Percentiles rank a stretch among this genome's conserved stretches.
phyloP scores from a whole-genome alignment of 768 basidiomycete species.

The Gloeopeniophorella convolvens region DNA sequence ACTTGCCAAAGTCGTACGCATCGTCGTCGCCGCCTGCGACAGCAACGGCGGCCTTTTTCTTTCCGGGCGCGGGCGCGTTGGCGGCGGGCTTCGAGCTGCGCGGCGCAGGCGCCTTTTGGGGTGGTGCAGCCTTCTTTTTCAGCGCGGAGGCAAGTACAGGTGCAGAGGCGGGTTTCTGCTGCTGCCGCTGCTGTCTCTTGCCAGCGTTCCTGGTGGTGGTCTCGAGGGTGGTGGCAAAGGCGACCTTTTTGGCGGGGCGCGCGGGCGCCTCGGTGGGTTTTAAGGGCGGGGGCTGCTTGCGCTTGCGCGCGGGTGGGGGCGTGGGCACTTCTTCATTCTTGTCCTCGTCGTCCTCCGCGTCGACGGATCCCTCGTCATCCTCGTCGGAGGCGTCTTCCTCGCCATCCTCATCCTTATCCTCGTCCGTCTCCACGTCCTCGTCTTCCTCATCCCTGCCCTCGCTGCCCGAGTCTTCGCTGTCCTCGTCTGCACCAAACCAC shows the following conservation, averaged over 20 bases:
- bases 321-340: conserved; percentile 33
- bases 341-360: conserved; percentile 27
- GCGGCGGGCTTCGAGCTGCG: conserved; percentile 28
- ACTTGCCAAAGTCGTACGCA: conserved; percentile 55
- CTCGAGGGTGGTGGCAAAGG: conserved; percentile 20
- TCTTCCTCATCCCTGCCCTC: conserved; percentile 19
- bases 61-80: conserved; percentile 29
- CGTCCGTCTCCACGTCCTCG: conserved; percentile 33
- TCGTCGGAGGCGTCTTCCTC: conserved; percentile 36
- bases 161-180: neutral
- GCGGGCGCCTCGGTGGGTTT: conserved; percentile 5
- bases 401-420: conserved; percentile 32
- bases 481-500: conserved; percentile 37
- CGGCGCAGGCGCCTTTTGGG: neutral
- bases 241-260: conserved; percentile 31
- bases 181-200: neutral
- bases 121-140: neutral
- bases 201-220: neutral
- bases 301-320: conserved; percentile 27
- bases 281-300: conserved; percentile 24
- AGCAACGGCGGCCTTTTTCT: conserved; percentile 24
- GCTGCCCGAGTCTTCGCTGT: too few species aligned
- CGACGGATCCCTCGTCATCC: conserved; percentile 34
- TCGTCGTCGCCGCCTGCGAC: conserved; percentile 30
- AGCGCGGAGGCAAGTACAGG: neutral